Conservation (phyloP, 768 basidiomycete species). For the Auriculariales sp. region DNA sequence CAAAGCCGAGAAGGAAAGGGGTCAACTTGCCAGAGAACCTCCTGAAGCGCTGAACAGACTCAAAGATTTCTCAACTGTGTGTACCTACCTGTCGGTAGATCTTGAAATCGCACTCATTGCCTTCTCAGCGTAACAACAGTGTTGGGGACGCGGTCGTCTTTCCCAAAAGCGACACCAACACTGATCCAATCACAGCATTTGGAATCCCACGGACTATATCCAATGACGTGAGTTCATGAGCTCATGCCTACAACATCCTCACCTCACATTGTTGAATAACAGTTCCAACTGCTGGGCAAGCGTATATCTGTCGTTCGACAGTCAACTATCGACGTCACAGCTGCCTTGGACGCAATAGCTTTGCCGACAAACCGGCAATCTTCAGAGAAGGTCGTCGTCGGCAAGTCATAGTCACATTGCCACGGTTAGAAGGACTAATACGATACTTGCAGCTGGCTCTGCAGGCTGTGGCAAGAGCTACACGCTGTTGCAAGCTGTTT, state of each 20-base stretch:
- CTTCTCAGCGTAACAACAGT: not conserved
- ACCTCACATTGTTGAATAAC: constrained; percentile 4
- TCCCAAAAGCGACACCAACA: not conserved
- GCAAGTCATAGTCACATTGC: not conserved
- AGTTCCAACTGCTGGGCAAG: constrained; percentile 57
- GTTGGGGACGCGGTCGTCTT: constrained; percentile 3
- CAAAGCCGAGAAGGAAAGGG: not conserved
- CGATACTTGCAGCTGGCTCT: constrained; percentile 57
- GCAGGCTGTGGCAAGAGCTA: constrained; percentile 73
- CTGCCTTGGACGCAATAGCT: constrained; percentile 39
- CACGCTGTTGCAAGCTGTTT: constrained; percentile 60
- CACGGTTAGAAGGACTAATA: too few species aligned
- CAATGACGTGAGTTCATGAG: constrained; percentile 41
- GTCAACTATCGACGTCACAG: constrained; percentile 41
- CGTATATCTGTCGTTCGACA: constrained; percentile 63
- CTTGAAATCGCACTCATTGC: not conserved
- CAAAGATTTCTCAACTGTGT: not conserved
- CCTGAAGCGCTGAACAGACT: not conserved
- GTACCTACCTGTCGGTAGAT: not conserved
- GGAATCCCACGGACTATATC: constrained; percentile 58
- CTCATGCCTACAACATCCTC: not conserved
- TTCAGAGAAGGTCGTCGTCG: not conserved
- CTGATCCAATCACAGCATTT: constrained; percentile 34
- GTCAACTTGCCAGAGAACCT: not conserved
- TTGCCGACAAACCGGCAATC: constrained; percentile 4